phyloP scores from a whole-genome alignment of 2,329 filamentous ascomycete genomes.

The Fonsecaea pedrosoi region DNA sequence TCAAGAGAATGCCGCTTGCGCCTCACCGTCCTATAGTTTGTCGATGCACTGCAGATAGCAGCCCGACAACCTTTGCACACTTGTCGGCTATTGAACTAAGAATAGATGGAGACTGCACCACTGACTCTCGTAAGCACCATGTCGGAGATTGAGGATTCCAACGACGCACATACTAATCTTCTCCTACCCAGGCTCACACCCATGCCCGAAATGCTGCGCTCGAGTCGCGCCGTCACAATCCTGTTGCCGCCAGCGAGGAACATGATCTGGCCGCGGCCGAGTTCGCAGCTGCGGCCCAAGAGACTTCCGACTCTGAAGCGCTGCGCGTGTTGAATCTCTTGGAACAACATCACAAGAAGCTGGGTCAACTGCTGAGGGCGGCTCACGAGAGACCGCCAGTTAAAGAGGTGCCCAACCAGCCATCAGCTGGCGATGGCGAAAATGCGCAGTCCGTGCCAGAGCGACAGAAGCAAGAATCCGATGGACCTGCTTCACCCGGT shows the following conservation, averaged over 20 bases:
- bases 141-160: slow-evolving; percentile 12
- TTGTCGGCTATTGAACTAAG: slow-evolving; percentile 11
- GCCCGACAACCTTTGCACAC: not conserved
- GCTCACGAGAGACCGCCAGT: slow-evolving; percentile 62
- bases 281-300: slow-evolving; percentile 81
- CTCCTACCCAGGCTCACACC: slow-evolving; percentile 73
- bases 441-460: slow-evolving; percentile 9
- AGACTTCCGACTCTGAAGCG: slow-evolving; percentile 74
- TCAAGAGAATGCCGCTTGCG: not conserved
- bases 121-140: slow-evolving; percentile 64
- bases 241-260: slow-evolving; percentile 82
- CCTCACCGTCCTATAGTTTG: not conserved
- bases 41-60: not conserved
- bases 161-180: slow-evolving; percentile 22
- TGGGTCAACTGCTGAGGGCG: slow-evolving; percentile 80
- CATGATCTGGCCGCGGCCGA: slow-evolving; percentile 87
- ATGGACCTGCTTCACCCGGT: slow-evolving; percentile 43
- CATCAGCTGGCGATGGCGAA: slow-evolving; percentile 5
- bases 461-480: slow-evolving; percentile 34
- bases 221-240: slow-evolving; percentile 71
- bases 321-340: slow-evolving; percentile 82
- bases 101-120: slow-evolving; percentile 71
- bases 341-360: slow-evolving; percentile 82
- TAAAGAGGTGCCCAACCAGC: slow-evolving; percentile 4
- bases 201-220: slow-evolving; percentile 84